Evolutionary conservation across 2,329 filamentous ascomycete species (phyloP), one percentile per base, ranked within the genome.

Genomic region (Juglanconis sp.): DNA sequence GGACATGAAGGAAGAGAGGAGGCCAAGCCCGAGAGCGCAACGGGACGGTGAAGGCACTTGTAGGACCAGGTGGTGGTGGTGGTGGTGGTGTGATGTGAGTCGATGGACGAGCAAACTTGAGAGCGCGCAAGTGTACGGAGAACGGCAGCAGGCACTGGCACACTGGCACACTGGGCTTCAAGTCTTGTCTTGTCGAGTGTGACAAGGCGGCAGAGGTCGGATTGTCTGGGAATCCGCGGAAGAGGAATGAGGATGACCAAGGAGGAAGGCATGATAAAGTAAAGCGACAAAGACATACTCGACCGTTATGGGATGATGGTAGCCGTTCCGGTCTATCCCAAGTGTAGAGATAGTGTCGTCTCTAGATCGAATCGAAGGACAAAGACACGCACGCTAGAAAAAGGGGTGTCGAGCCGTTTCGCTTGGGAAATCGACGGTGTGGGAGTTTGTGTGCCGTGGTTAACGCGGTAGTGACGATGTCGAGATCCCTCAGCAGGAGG

Each of bases 311-410:
- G 42, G 47, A 57, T 51, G 55, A 51, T 57, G 55, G 51, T 57
- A 42, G 55, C 40, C 55, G 35, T 48, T 24, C 35, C 38, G 49
- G 47, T 40, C 55, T 35, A 51, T 50, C 35, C 55, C 55, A 38
- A 57, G 24, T 57, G 35, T 17, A 57, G 55, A 50, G 44, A 49
- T 38, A 51, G 32, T 31, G 46, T 57, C 44, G 4, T 24, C n/a
- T 42, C 55, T 57, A 48, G 24, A 50, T 51, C 36, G 55, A 49
- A 35, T 17, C 47, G 35, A 51, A 42, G 35, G 55, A 51, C 40
- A 30, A 42, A 42, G 38, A 46, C 34, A 48, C 55, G 51, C 46
- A 32, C 40, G 35, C n/a, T 15, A 15, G 10, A 11, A 31, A 15
- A 11, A 50, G 11, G 51, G 24, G 35, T 13, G 36, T 32, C 17